Evolutionary conservation across 2,329 filamentous ascomycete species (phyloP).

Genomic region (Aspergillus sp.): DNA sequence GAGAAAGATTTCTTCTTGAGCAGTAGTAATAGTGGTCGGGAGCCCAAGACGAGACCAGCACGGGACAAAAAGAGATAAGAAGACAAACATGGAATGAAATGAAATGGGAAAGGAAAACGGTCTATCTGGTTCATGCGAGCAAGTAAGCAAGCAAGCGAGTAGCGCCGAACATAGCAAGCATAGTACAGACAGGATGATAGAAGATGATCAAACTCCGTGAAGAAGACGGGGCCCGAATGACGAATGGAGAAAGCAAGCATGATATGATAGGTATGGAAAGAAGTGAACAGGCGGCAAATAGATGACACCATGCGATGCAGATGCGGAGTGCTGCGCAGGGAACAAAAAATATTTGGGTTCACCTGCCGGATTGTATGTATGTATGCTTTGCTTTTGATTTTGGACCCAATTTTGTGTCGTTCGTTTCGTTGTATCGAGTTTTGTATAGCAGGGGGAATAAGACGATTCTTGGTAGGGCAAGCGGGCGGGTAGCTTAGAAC

Average conservation of each 20-base stretch:
- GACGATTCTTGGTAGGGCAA: neutral
- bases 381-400: neutral
- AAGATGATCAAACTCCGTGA: neutral
- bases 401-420: neutral
- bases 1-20: neutral
- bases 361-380: neutral
- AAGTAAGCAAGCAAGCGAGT: neutral
- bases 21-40: neutral
- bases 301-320: constrained; percentile 5
- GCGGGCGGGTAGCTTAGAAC: constrained; percentile 45
- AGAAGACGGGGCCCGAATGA: neutral
- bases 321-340: neutral
- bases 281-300: neutral
- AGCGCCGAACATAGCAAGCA: constrained; percentile 6
- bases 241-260: neutral
- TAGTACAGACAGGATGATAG: constrained; percentile 1
- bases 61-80: neutral
- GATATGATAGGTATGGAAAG: neutral
- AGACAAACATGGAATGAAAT: neutral
- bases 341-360: neutral
- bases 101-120: neutral
- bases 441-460: neutral
- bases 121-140: constrained; percentile 8
- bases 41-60: neutral
- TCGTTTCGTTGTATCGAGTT: neutral